Evolutionary conservation across 2,329 filamentous ascomycete genomes (phyloP), one percentile per base, ranked within the genome.

Genomic region (Achaetomium macrosporum): DNA sequence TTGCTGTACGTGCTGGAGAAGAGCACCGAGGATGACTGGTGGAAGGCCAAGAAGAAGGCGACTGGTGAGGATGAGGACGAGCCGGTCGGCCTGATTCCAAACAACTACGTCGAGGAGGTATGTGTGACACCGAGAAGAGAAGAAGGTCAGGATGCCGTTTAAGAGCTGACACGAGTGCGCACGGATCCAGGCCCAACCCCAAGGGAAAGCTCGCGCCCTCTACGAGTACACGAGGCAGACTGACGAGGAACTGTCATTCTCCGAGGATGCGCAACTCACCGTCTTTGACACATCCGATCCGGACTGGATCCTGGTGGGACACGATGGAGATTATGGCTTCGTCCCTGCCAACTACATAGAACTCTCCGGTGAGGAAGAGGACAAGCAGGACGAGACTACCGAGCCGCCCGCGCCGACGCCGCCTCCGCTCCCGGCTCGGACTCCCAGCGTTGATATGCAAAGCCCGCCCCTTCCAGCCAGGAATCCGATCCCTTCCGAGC

Each of bases 151-250:
- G 20, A 5, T 20, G 12, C 13, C 12, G 10, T 29, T 30, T 3
- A 15, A 30, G 20, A n/a, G 29, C 25, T 55, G 36, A 42, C n/a
- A 13, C 31, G 35, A 16, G 41, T 29, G 7, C 40, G 36, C 56
- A 50, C 46, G 2, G 16, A 39, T 54, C 25, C 51, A 85, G 78
- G 80, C 82, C 53, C 71, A 75, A 67, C 81, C 85, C 19, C 68
- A 77, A 58, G 60, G 82, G 57, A 78, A 85, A 61, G 93, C 92
- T 46, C 90, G 87, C 69, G 89, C 93, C n/a, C 81, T 97, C n/a
- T 99, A 92, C 75, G 93, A 99, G 69, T 99, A 99, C 69, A 88
- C 88, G 47, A 83, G 92, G 63, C 93, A 99, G 73, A 99, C 93
- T 20, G 93, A 99, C 66, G 93, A 99, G 71, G 93, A 99, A 71